A percentile compares a stretch with the other conserved stretches of the same genome.
Conservation (phyloP, 1,284 basidiomycete species). For the Sanghuangporus baumii region DNA sequence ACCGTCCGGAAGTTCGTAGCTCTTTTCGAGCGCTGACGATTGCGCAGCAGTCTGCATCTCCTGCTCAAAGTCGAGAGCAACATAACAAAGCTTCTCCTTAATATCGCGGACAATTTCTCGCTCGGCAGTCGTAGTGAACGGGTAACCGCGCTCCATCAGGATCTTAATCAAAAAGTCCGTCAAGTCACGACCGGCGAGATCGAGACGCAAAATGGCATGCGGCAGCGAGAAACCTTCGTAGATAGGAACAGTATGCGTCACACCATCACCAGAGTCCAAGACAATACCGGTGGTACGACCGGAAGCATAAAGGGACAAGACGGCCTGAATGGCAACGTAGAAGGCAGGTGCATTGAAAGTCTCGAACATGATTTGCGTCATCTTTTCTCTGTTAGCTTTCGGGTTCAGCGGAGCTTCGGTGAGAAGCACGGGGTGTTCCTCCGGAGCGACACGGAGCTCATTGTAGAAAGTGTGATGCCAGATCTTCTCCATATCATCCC, state of each 20-base stretch:
- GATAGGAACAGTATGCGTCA: conserved; percentile 98
- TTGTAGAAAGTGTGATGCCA: conserved; percentile 94
- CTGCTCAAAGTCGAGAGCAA: conserved; percentile 66
- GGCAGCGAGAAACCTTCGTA: conserved; percentile 97
- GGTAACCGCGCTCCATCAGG: conserved; percentile 91
- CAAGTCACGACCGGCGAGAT: conserved; percentile 93
- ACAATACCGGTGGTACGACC: conserved; percentile 95
- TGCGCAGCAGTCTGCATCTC: conserved; percentile 92
- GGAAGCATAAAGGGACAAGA: conserved; percentile 88
- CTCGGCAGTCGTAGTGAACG: conserved; percentile 93
- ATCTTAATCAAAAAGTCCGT: conserved; percentile 93
- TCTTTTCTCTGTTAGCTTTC: conserved; percentile 94
- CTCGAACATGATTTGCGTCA: conserved; percentile 98
- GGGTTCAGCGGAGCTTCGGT: conserved; percentile 92
- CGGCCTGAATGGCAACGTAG: conserved; percentile 93
- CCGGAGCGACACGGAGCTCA: conserved; percentile 77
- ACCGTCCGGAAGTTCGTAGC: conserved; percentile 94
- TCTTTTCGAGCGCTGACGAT: conserved; percentile 91
- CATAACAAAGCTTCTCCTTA: conserved; percentile 70
- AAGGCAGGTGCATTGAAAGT: conserved; percentile 94
- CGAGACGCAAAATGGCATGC: conserved; percentile 92
- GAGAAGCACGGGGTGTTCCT: conserved; percentile 91
- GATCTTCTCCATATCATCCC: conserved; percentile 97
- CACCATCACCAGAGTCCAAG: conserved; percentile 97
- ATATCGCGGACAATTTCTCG: conserved; percentile 70